Base-by-base conservation (phyloP, 202 grass and related monocot genomes). In the Eragrostis tef region DNA sequence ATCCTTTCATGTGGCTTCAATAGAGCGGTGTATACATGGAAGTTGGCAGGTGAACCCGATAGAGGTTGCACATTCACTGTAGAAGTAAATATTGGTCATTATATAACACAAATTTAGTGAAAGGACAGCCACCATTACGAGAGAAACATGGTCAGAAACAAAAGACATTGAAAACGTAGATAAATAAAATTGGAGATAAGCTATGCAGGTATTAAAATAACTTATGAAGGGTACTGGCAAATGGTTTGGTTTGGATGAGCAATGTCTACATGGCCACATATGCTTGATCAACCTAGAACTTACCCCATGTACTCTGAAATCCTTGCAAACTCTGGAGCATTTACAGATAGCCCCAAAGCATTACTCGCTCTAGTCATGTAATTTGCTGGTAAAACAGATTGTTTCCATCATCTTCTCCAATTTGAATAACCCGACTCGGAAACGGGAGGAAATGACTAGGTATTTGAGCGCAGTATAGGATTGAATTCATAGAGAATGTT, bases 1-100 rank as follows among this genome's bases (percentile, higher is more conserved):
- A 99, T 99, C 81, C 97, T 91, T 15, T 99, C 97, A 90, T 99
- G 97, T 85, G 97, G 93, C 84, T 96, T 99, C 87, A 96, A 85
- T 25, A 99, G 86, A 0, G 93, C 97, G 11, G 97, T 99, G 88
- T 99, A 99, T 24, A 99, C 97, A 24, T 99, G 97, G 90, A 99
- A 99, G 71, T 99, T 99, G 13, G 97, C 31, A 70, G 97, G 96
- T 64, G 96, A 99, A 52, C 96, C 96, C 3, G 96, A 99, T 20
- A 99, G 87, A 45, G 96, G 83, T 76, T 99, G 96, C 67, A 99
- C 93, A 93, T 99, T 99, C 77, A 99, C 97, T 99, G 62, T 27
- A 87, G 17, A 60, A 47, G 6, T 59, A 71, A 67, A 64, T 72
- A 86, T 83, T 54, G 66, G 65, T 56, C 75, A 58, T 68, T 17